Evolutionary conservation across 2,329 filamentous ascomycete species (phyloP).

Genomic region (Sarocladiaceae sp.): DNA sequence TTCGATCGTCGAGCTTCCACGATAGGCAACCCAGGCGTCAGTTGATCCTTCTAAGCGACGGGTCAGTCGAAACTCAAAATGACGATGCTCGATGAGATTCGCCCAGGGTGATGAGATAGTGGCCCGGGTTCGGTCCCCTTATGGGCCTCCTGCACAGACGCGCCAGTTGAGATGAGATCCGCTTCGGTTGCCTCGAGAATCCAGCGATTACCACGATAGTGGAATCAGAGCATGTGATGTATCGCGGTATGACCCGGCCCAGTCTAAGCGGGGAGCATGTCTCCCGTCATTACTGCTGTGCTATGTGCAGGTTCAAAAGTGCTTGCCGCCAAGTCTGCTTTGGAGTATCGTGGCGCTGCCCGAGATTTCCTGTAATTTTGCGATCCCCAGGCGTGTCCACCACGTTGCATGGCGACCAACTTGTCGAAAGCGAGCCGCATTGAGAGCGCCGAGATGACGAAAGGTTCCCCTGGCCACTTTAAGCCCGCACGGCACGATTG

Average conservation of each 20-base stretch:
- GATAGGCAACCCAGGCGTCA: constrained; percentile 4
- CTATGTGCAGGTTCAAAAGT: not conserved
- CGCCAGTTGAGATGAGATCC: constrained; percentile 1
- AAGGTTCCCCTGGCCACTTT: not conserved
- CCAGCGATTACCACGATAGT: not conserved
- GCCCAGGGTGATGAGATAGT: not conserved
- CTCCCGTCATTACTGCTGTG: not conserved
- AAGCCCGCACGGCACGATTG: not conserved
- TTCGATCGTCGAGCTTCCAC: constrained; percentile 2
- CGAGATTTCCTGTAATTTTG: constrained; percentile 1
- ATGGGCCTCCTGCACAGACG: too few relatives aligned
- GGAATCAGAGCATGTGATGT: not conserved
- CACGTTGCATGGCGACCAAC: not conserved
- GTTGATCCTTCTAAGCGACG: not conserved
- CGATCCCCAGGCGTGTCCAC: not conserved
- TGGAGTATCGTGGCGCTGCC: not conserved
- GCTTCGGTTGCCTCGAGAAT: not conserved
- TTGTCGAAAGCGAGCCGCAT: not conserved
- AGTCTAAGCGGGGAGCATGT: not conserved
- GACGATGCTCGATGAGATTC: too few relatives aligned
- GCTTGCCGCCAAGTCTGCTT: not conserved
- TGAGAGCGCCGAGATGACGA: not conserved
- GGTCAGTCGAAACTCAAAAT: too few relatives aligned
- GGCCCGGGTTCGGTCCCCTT: too few relatives aligned
- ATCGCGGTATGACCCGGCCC: not conserved